Evolutionary conservation across 2,329 filamentous ascomycete species (phyloP).

Genomic region (Phialophora verrucosa): DNA sequence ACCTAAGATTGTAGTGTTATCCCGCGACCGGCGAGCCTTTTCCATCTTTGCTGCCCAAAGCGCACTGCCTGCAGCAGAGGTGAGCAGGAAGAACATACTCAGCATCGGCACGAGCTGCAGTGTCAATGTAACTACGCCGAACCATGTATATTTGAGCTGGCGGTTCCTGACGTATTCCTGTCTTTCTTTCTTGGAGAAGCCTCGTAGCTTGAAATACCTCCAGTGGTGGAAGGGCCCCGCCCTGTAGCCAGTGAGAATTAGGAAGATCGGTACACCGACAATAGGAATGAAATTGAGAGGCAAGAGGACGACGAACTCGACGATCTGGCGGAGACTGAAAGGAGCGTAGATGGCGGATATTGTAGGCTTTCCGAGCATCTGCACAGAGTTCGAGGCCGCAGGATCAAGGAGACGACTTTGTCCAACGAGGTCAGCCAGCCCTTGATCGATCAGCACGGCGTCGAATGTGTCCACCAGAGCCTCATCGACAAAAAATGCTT

Average conservation of each 20-base stretch:
- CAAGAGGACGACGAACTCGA: slow-evolving; percentile 78
- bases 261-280: slow-evolving; percentile 81
- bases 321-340: slow-evolving; percentile 87
- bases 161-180: slow-evolving; percentile 71
- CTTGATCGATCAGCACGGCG: slow-evolving; percentile 78
- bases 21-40: slow-evolving; percentile 52
- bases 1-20: slow-evolving; percentile 37
- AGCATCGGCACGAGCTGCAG: slow-evolving; percentile 86
- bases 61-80: slow-evolving; percentile 81
- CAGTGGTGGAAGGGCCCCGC: slow-evolving; percentile 89
- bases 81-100: slow-evolving; percentile 93
- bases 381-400: slow-evolving; percentile 71
- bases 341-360: slow-evolving; percentile 79
- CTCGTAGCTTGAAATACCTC: slow-evolving; percentile 83
- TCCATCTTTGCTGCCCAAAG: slow-evolving; percentile 86
- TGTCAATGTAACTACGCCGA: slow-evolving; percentile 82
- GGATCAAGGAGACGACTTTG: slow-evolving; percentile 68
- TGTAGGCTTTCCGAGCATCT: slow-evolving; percentile 81
- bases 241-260: slow-evolving; percentile 84
- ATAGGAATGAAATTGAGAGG: slow-evolving; percentile 88
- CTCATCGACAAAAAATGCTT: slow-evolving; percentile 82
- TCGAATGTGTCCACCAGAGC: slow-evolving; percentile 83
- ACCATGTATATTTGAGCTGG: slow-evolving; percentile 88
- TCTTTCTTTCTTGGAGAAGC: slow-evolving; percentile 73
- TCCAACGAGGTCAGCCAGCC: slow-evolving; percentile 70